Evolutionary conservation across 2,329 filamentous ascomycete genomes (phyloP), one percentile per base, ranked within the genome.

Genomic region (Pestalotiopsis sp.): DNA sequence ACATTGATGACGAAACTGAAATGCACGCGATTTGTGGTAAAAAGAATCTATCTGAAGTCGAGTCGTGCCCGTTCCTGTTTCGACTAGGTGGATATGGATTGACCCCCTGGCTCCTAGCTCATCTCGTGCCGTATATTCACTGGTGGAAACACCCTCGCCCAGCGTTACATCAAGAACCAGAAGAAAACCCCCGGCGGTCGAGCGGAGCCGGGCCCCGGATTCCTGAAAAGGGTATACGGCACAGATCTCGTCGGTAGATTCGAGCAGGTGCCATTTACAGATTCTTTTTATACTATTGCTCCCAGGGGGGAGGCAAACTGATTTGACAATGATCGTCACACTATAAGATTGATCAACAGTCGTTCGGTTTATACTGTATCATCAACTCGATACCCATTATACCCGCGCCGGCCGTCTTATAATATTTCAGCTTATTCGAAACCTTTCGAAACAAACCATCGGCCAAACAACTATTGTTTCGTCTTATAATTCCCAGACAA

Each of bases 271-370:
- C 45, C 45, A n/a, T 52, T 52, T 52, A n/a, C 20, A n/a, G 17
- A 52, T n/a, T 9, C 20, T 52, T 52, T 20, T 52, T 23, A 52
- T 52, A 52, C 45, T 52, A 4, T 20, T n/a, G n/a, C n/a, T n/a
- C 45, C 45, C 45, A 17, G 45, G n/a, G 14, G 12, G 27, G 27
- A 14, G 59, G 36, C 36, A 13, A 6, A 62, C 31, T 17, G 27
- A 36, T 52, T 40, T 12, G 59, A 36, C 17, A 20, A 62, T 40
- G 59, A 62, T 62, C 59, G 59, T 62, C 59, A 36, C 59, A 36
- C 17, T 62, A 62, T 62, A 62, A 62, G 45, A 52, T 52, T 62
- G 13, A 62, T 17, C 59, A 59, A n/a, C 38, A 40, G 59, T 62
- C 59, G 59, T 62, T 62, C 59, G 59, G 17, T 62, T 62, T 14